Evolutionary conservation across 768 basidiomycete species (phyloP).

Genomic region (Auriscalpium microsporum): DNA sequence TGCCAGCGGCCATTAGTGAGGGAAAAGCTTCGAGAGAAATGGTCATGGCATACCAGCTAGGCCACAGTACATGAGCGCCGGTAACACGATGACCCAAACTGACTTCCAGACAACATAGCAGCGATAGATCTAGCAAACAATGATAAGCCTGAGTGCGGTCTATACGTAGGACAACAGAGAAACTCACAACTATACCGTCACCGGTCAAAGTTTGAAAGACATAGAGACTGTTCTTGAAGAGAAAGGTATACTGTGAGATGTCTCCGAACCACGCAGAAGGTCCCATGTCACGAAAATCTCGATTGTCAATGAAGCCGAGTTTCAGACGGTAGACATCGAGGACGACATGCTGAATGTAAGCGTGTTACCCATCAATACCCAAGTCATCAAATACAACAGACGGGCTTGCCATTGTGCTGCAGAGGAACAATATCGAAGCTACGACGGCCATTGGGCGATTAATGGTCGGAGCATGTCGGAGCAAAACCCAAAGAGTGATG

Average conservation of each 20-base stretch:
- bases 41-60: conserved; percentile 4
- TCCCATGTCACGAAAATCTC: conserved; percentile 14
- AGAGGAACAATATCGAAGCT: background rate
- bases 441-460: conserved; percentile 1
- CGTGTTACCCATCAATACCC: too few relatives aligned
- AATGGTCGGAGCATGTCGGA: background rate
- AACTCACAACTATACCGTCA: conserved; percentile 22
- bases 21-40: background rate
- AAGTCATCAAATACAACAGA: background rate
- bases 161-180: background rate
- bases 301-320: conserved; percentile 19
- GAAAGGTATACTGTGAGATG: conserved; percentile 21
- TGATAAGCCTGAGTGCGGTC: background rate
- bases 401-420: conserved; percentile 1
- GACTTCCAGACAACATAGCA: conserved; percentile 23
- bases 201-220: conserved; percentile 22
- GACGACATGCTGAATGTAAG: background rate
- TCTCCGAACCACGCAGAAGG: conserved; percentile 21
- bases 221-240: conserved; percentile 21
- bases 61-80: conserved; percentile 13
- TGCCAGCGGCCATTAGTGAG: conserved; percentile 13
- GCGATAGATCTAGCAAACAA: conserved; percentile 17
- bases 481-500: background rate
- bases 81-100: conserved; percentile 15
- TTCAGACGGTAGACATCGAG: background rate